These are phyloP conservation scores for Polyporus tsugae DNA, from an alignment of 1,284 basidiomycete genomes.

Conservation along the genomic window DNA sequence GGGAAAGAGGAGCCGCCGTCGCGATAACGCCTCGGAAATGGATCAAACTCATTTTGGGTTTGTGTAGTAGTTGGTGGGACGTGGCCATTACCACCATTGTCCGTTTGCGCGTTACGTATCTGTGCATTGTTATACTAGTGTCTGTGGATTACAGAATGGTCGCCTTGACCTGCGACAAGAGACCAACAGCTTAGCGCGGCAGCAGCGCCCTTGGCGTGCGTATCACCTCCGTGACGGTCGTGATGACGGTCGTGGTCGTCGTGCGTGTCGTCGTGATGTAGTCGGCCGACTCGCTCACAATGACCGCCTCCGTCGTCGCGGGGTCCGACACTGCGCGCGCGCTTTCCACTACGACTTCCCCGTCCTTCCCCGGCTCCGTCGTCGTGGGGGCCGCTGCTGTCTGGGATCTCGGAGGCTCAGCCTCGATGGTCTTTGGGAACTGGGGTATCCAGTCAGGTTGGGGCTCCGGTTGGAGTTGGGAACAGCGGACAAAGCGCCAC, in stretches of 20 bases:
- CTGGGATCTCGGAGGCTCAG: neutral
- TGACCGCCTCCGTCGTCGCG: constrained; percentile 36
- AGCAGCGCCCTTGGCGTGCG: constrained; percentile 29
- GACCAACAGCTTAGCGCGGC: neutral
- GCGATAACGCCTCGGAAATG: neutral
- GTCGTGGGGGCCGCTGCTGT: neutral
- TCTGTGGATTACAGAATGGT: too few species aligned
- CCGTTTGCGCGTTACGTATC: too few species aligned
- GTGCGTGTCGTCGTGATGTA: constrained; percentile 37
- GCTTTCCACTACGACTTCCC: constrained; percentile 23
- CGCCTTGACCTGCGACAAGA: constrained; percentile 16
- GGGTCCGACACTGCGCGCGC: constrained; percentile 30
- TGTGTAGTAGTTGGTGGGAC: neutral
- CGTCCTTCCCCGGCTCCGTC: neutral
- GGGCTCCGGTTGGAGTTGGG: too few species aligned
- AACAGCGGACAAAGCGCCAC: too few species aligned
- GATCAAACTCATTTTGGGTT: neutral
- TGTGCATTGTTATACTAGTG: too few species aligned
- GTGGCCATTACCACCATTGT: neutral
- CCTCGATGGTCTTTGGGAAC: too few species aligned
- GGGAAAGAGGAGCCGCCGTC: neutral
- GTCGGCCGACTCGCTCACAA: constrained; percentile 35
- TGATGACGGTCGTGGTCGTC: constrained; percentile 40
- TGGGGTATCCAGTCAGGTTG: too few species aligned
- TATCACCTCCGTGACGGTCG: constrained; percentile 40